Base-by-base conservation (phyloP, 352 stramenopile species). In the Phytophthora agathidicida region DNA sequence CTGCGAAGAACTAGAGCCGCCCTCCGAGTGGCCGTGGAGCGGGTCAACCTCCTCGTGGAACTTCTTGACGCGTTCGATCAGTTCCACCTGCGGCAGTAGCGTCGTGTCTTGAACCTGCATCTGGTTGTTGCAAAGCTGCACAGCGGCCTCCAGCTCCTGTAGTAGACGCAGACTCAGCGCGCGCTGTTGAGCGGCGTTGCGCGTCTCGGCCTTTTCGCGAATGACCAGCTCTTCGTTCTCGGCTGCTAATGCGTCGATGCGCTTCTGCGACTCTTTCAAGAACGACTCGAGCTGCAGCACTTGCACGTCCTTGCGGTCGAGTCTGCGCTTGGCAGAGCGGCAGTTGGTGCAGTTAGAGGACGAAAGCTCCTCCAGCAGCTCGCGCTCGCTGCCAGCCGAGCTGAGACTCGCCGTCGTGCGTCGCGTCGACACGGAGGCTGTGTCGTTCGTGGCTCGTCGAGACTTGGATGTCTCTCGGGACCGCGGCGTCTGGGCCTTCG, bases 241-340 rank as follows among this genome's bases (percentile, higher is more conserved):
- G 2, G 80, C 60, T 5, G 67, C 38, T 16, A 91, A 63, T 42
- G 79, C 71, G 61, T 93, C 80, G 43, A 90, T 86, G 17, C 80
- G 75, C 38, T 88, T 88, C 69, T 90, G 83, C 1, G 80, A 89
- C 45, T 93, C 83, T 42, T 93, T 93, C 11, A 90, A 54, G 41
- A 89, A 89, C 8, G 73, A 73, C 66, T 93, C 83, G 44, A 93
- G 75, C 64, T 93, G 80, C 42, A 84, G n/a, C 37, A 91, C 77
- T 65, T 89, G 80, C 33, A 83, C 75, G 24, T 93, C 81, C 50
- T 89, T 88, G 23, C 83, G 71, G 14, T 93, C 83, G 7, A 93
- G 57, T n/a, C 79, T 65, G 5, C 81, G 68, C 42, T 85, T 82
- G 16, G 80, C 70, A 19, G 71, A 68, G 7, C 80, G 73, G 46